Conservation (phyloP, 164 flowering plant species). For the Kingdonia uniflora region DNA sequence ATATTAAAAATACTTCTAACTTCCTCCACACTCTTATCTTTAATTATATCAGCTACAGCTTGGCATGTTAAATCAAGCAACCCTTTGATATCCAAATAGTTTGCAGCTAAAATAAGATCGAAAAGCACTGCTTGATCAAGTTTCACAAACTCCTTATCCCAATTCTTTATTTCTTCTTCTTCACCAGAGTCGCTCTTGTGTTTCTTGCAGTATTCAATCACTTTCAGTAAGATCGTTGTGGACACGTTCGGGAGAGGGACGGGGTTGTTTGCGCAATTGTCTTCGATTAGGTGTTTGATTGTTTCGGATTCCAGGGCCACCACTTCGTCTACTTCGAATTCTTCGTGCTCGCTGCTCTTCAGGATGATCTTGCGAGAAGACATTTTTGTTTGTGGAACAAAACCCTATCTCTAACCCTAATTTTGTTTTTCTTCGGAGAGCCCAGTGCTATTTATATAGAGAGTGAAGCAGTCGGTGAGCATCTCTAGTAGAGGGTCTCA, state of each 20-base stretch:
- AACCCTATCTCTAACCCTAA: too few species aligned
- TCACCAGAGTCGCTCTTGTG: slow-evolving; percentile 17
- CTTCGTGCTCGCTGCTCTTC: slow-evolving; percentile 61
- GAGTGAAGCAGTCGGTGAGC: too few species aligned
- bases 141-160: slow-evolving; percentile 52
- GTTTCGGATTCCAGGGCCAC: slow-evolving; percentile 68
- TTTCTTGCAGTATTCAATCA: slow-evolving; percentile 8
- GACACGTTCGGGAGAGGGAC: slow-evolving; percentile 68
- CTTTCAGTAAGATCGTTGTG: slow-evolving; percentile 40
- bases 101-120: too few species aligned
- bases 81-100: too few species aligned
- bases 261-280: slow-evolving; percentile 52
- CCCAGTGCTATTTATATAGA: too few species aligned
- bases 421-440: too few species aligned
- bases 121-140: slow-evolving; percentile 25
- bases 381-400: too few species aligned
- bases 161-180: slow-evolving; percentile 41
- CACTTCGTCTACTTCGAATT: slow-evolving; percentile 58
- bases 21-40: too few species aligned
- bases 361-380: slow-evolving; percentile 42
- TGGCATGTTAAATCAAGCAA: too few species aligned
- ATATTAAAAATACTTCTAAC: too few species aligned
- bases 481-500: too few species aligned
- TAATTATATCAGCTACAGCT: too few species aligned
- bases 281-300: slow-evolving; percentile 76